Evolutionary conservation across 306 rosid genomes (phyloP), one percentile per base, ranked within the genome.

Genomic region (Fragaria ananassa): DNA sequence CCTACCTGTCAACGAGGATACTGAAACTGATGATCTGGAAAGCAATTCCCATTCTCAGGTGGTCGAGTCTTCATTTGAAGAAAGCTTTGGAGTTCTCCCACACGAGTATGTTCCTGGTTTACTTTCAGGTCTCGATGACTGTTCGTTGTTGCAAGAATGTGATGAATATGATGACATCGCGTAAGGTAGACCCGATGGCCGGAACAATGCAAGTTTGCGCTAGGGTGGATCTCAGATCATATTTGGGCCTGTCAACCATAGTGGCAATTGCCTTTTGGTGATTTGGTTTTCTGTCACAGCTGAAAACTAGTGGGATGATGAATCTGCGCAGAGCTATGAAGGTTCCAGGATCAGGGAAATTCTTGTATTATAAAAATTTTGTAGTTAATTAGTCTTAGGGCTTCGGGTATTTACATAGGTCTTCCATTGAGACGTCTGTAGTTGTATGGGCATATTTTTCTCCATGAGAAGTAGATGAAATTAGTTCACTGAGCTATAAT

Each of bases 61-160:
- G 19, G 80, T 81, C 29, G 84, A 81, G 69, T 61, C 77, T 71
- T 71, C 77, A 34, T 34, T 63, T 71, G 97, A 85, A 81, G 92
- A 80, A 56, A 61, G 54, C 85, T 70, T 64, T 13, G 93, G 74
- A 65, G 75, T 41, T 67, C 73, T 88, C 27, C 85, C 88, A 13
- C 88, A 89, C 81, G 63, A 74, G 17, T 89, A 88, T 72, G 74
- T 74, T 58, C 81, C 85, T 23, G 93, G 76, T 67, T 77, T 88
- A 63, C 80, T 88, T 74, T 85, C 89, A 37, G 93, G 77, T 72
- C 91, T 95, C 2, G 97, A 87, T 80, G 93, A 89, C 74, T 88
- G 79, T 74, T 81, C 82, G 60, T 67, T 62, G 54, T 85, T 81
- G 51, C 80, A 81, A 4, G 97, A 90, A 68, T 89, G 75, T 74